Conservation (phyloP, 345 rosid species). For the Acer negundo region DNA sequence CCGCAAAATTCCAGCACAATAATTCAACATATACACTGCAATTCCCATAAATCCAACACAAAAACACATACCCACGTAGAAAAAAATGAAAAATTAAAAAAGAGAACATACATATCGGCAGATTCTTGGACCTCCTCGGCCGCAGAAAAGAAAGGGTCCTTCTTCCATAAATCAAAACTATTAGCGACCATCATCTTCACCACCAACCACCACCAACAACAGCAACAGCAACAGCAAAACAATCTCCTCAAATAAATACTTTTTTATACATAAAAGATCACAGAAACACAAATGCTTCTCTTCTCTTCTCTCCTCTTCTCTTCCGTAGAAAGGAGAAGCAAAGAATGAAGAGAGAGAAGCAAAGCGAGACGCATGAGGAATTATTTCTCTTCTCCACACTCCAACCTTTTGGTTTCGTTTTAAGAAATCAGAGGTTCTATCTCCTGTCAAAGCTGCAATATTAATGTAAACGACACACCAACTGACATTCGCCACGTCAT, state of each 20-base stretch:
- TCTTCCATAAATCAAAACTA: constrained; percentile 84
- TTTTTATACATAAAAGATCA: not conserved
- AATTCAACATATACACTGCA: no score
- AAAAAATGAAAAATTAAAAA: not conserved
- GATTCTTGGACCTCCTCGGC: constrained; percentile 98
- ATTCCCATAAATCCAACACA: no score
- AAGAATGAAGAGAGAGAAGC: constrained; percentile 37
- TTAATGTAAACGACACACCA: not conserved
- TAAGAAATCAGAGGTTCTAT: constrained; percentile 24
- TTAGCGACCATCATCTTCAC: constrained; percentile 81
- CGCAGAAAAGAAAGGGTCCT: constrained; percentile 81
- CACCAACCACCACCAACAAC: not conserved
- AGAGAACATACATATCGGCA: constrained; percentile 64
- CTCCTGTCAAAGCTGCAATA: not conserved
- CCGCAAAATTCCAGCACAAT: not conserved
- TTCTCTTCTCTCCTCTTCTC: constrained; percentile 21
- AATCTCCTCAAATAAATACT: constrained; percentile 5
- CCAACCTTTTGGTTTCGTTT: no score
- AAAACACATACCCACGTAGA: not conserved
- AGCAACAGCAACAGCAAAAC: not conserved
- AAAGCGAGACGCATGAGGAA: constrained; percentile 8
- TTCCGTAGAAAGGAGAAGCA: constrained; percentile 32
- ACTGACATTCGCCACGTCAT: not conserved
- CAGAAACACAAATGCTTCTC: not conserved
- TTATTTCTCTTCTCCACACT: constrained; percentile 7